A percentile compares a stretch with the other conserved stretches of the same genome.
Evolutionary conservation across 2,329 filamentous ascomycete species (phyloP).

Genomic region (Clonostachys byssicola): DNA sequence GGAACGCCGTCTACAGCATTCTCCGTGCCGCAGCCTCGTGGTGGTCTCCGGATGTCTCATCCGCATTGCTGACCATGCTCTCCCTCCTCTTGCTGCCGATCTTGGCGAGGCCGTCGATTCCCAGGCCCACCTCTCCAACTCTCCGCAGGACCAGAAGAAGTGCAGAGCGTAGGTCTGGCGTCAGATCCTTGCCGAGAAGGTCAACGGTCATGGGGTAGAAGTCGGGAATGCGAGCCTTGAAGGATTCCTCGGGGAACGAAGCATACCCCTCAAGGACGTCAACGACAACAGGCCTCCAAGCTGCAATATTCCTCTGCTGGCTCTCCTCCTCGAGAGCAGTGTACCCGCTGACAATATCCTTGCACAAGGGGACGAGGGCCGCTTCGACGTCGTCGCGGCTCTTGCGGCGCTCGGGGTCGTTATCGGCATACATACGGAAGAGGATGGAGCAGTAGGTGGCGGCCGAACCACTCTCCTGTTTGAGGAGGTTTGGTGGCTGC

Average conservation of each 20-base stretch:
- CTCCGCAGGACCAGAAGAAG: constrained; percentile 74
- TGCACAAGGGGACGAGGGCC: constrained; percentile 89
- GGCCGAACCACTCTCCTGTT: constrained; percentile 91
- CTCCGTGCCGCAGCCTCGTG: constrained; percentile 25
- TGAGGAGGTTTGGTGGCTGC: constrained; percentile 93
- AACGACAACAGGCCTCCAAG: constrained; percentile 95
- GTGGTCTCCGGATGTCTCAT: constrained; percentile 17
- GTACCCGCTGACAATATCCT: constrained; percentile 87
- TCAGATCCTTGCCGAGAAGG: constrained; percentile 77
- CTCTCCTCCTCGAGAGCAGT: constrained; percentile 88
- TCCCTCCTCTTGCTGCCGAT: constrained; percentile 26
- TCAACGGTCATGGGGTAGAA: constrained; percentile 89
- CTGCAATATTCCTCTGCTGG: constrained; percentile 93
- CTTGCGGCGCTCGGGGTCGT: constrained; percentile 73
- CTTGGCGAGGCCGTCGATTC: constrained; percentile 45
- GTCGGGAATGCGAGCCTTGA: constrained; percentile 70
- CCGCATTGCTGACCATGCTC: constrained; percentile 30
- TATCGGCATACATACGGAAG: constrained; percentile 95
- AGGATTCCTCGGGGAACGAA: constrained; percentile 75
- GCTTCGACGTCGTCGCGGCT: constrained; percentile 81
- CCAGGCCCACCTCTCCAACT: constrained; percentile 73
- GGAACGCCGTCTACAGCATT: constrained; percentile 18
- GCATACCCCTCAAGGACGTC: constrained; percentile 93
- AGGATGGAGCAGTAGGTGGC: constrained; percentile 95
- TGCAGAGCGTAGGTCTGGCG: constrained; percentile 70